phyloP scores from a whole-genome alignment of 2,329 filamentous ascomycete species.

The Alternaria arborescens region DNA sequence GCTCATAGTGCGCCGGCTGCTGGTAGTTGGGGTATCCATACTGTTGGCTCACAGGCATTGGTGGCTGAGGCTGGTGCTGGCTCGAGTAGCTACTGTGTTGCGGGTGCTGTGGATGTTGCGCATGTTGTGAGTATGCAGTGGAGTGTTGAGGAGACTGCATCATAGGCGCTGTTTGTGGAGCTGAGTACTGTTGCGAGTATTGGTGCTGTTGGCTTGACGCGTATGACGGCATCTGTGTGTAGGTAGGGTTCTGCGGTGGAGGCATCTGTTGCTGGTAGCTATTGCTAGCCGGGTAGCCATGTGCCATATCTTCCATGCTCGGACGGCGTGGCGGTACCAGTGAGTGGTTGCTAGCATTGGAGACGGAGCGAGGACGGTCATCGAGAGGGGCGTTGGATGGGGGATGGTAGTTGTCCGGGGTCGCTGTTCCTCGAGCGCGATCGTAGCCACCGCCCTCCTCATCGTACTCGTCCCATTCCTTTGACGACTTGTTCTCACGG shows the following conservation, averaged over 20 bases:
- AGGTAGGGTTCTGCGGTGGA: constrained; percentile 52
- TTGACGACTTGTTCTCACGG: constrained; percentile 73
- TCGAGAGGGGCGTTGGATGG: constrained; percentile 49
- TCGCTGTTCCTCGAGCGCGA: constrained; percentile 59
- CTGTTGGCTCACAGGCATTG: constrained; percentile 50
- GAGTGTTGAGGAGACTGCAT: constrained; percentile 50
- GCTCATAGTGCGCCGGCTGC: constrained; percentile 49
- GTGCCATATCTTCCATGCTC: constrained; percentile 57
- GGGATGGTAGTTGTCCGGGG: constrained; percentile 59
- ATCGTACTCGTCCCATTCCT: constrained; percentile 72
- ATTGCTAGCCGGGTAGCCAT: constrained; percentile 49
- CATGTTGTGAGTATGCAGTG: constrained; percentile 42
- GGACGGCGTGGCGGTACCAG: constrained; percentile 52
- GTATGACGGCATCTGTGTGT: constrained; percentile 52
- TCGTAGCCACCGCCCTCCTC: constrained; percentile 60
- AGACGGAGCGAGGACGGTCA: constrained; percentile 67
- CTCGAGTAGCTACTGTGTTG: constrained; percentile 44
- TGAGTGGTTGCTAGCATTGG: constrained; percentile 62
- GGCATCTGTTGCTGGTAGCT: constrained; percentile 52
- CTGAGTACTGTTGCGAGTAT: constrained; percentile 46
- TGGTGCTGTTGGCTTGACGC: constrained; percentile 44
- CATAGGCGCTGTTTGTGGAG: constrained; percentile 45
- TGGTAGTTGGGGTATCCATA: constrained; percentile 54
- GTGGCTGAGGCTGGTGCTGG: constrained; percentile 29
- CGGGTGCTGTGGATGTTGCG: constrained; percentile 38